phyloP scores from a whole-genome alignment of 2,329 filamentous ascomycete species.

The Penicillium sp. region DNA sequence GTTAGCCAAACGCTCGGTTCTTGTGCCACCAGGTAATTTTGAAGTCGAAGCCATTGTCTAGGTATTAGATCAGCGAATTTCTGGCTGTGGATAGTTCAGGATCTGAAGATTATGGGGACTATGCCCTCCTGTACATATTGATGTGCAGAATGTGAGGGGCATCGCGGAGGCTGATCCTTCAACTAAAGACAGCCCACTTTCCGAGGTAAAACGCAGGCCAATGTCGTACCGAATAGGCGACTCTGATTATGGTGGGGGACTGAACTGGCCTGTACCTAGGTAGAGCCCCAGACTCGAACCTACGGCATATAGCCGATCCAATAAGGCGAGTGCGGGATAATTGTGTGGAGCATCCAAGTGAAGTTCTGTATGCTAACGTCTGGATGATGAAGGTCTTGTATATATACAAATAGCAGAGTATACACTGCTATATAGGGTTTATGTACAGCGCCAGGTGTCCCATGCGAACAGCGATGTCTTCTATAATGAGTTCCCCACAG shows the following conservation, averaged over 20 bases:
- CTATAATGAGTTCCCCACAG: neutral
- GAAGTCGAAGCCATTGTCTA: neutral
- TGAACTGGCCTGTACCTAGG: neutral
- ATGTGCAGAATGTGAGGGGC: neutral
- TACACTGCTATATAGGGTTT: neutral
- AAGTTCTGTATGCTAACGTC: too few species aligned
- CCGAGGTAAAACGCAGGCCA: slow-evolving; percentile 11
- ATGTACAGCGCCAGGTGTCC: neutral
- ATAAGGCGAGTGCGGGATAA: neutral
- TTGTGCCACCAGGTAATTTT: slow-evolving; percentile 4
- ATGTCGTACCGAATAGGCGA: slow-evolving; percentile 12
- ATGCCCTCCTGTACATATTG: neutral
- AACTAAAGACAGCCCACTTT: slow-evolving; percentile 1
- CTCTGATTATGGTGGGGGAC: slow-evolving; percentile 3
- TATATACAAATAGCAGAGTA: neutral
- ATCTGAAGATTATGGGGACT: neutral
- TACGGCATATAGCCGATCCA: slow-evolving; percentile 13
- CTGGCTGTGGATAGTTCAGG: neutral
- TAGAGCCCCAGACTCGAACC: neutral
- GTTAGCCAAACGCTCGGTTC: slow-evolving; percentile 19
- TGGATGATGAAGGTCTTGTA: neutral
- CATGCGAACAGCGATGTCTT: neutral
- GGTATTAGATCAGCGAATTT: neutral
- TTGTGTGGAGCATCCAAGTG: neutral
- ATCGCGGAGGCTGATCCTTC: neutral